These are phyloP conservation scores for Russula virescens DNA, from an alignment of 768 basidiomycete species.

Conservation along the genomic window DNA sequence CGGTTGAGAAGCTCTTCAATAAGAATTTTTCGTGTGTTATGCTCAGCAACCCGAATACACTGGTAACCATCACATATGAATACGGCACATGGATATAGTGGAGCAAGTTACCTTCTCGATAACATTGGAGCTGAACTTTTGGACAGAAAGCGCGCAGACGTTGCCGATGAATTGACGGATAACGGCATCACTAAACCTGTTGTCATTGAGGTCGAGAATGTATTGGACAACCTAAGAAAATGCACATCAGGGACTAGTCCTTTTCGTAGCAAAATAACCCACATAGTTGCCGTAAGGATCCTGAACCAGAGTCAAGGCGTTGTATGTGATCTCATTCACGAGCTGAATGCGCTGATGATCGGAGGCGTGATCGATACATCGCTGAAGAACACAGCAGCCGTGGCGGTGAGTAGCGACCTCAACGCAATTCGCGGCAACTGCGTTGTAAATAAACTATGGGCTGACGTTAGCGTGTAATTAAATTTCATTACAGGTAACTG, in stretches of 20 bases:
- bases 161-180: slow-evolving; percentile 98
- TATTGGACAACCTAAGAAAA: slow-evolving; percentile 83
- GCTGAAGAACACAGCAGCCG: slow-evolving; percentile 96
- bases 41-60: slow-evolving; percentile 93
- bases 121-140: slow-evolving; percentile 99
- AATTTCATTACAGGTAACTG: slow-evolving; percentile 18
- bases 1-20: slow-evolving; percentile 95
- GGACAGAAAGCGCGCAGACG: slow-evolving; percentile 94
- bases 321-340: slow-evolving; percentile 98
- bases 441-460: slow-evolving; percentile 93
- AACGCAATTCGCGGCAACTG: slow-evolving; percentile 96
- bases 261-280: slow-evolving; percentile 27
- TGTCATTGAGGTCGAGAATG: slow-evolving; percentile 96
- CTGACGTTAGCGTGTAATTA: neutral
- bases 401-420: slow-evolving; percentile 98
- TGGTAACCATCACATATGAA: slow-evolving; percentile 23
- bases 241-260: neutral
- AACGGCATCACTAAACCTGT: slow-evolving; percentile 94
- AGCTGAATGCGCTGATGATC: slow-evolving; percentile 93
- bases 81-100: neutral
- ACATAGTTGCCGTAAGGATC: slow-evolving; percentile 95
- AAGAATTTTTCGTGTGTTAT: slow-evolving; percentile 86
- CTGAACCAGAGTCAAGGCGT: slow-evolving; percentile 94
- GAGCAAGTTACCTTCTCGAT: slow-evolving; percentile 73
- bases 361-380: slow-evolving; percentile 97